Evolutionary conservation across 2,329 filamentous ascomycete species (phyloP).

Genomic region (Grosmannia huntii): DNA sequence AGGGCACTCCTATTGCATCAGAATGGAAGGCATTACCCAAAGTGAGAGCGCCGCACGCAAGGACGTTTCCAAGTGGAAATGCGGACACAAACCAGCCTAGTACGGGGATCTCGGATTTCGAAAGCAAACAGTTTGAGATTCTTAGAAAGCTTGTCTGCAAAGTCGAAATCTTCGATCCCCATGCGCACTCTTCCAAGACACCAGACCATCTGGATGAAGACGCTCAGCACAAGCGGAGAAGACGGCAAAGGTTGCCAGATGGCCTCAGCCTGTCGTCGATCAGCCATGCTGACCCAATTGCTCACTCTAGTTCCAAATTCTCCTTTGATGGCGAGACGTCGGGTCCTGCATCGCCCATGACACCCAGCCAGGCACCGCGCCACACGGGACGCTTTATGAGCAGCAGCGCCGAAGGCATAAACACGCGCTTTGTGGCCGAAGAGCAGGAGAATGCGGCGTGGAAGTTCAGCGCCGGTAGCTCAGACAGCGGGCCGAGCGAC

Average conservation of each 20-base stretch:
- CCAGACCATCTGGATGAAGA: not conserved
- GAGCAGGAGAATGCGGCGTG: slow-evolving; percentile 29
- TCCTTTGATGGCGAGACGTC: slow-evolving; percentile 18
- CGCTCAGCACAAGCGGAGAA: not conserved
- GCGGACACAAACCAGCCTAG: not conserved
- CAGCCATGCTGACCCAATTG: slow-evolving; percentile 12
- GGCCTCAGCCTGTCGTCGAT: no score
- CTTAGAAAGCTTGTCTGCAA: slow-evolving; percentile 9
- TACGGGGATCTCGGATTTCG: slow-evolving; percentile 11
- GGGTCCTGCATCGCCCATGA: not conserved
- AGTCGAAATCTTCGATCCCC: not conserved
- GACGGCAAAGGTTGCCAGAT: not conserved
- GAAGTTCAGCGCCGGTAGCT: slow-evolving; percentile 39
- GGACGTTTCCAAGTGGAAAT: slow-evolving; percentile 7
- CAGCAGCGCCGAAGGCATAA: slow-evolving; percentile 46
- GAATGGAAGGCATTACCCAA: not conserved
- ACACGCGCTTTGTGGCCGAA: slow-evolving; percentile 44
- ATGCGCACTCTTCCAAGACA: not conserved
- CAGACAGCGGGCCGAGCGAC: slow-evolving; percentile 15
- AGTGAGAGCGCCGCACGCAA: slow-evolving; percentile 13
- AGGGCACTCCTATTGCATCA: not conserved
- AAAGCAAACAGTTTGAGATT: slow-evolving; percentile 12
- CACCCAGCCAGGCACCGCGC: slow-evolving; percentile 14
- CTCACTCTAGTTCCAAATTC: slow-evolving; percentile 36
- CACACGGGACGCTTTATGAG: slow-evolving; percentile 29